phyloP scores from a whole-genome alignment of 345 rosid genomes.

The Eucalyptus sp. region DNA sequence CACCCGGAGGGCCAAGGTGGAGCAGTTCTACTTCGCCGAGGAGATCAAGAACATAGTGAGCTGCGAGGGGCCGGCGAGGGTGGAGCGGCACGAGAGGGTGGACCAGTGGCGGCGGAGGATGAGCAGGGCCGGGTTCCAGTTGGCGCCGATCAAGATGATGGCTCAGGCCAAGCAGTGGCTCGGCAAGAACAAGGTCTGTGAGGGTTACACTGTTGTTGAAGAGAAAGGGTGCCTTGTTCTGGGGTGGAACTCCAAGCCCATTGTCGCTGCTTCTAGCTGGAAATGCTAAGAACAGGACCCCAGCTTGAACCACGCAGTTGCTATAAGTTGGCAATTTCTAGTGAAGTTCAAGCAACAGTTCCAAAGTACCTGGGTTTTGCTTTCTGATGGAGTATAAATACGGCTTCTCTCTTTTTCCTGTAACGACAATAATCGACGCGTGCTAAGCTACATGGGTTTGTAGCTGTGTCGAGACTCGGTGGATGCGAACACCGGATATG shows the following conservation, averaged over 20 bases:
- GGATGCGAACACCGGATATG: not conserved
- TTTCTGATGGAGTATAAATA: not conserved
- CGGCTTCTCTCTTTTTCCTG: not conserved
- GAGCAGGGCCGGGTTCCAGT: conserved; percentile 69
- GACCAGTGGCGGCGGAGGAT: conserved; percentile 62
- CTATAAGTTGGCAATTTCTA: not conserved
- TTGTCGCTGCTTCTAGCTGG: conserved; percentile 61
- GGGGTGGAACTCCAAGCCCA: conserved; percentile 58
- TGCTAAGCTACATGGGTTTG: not conserved
- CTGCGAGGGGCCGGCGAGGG: conserved; percentile 43
- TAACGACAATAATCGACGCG: not conserved
- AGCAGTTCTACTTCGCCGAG: conserved; percentile 51
- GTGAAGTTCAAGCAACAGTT: not conserved
- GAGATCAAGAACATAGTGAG: conserved; percentile 63
- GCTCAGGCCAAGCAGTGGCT: conserved; percentile 49
- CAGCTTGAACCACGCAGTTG: not conserved
- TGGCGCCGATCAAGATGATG: conserved; percentile 35
- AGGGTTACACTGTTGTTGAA: conserved; percentile 45
- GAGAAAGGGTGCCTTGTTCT: conserved; percentile 62
- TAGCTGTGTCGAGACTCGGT: not conserved
- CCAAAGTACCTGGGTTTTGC: not conserved
- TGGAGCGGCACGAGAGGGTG: conserved; percentile 50
- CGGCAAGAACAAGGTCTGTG: conserved; percentile 14
- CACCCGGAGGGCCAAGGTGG: conserved; percentile 55
- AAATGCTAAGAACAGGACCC: conserved; percentile 11